Evolutionary conservation across 805 yeast species (phyloP), one percentile per base, ranked within the genome.

Genomic region (Pachysolen tannophilus): DNA sequence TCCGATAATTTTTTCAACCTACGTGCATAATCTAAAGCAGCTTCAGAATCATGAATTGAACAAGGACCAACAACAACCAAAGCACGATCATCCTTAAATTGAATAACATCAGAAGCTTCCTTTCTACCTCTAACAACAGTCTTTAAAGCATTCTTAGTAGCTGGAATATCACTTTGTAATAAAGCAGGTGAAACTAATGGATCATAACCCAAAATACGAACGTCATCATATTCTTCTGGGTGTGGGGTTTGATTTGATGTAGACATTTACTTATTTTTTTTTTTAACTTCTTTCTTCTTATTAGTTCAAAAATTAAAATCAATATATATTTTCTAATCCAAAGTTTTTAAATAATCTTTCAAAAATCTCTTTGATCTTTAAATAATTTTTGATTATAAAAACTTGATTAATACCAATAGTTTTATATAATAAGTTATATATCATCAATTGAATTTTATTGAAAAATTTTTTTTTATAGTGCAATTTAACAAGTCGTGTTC

Each of bases 51-150:
- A 58, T 90, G 98, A 48, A 90, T 80, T 14, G 97, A 92, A 59
- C 98, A 90, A 43, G 98, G 98, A 14, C 98, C 98, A 37, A 90
- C 94, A 43, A 90, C 78, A 16, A 90, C 82, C 24, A 90, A 63
- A 30, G 84, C 68, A 58, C 94, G 75, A 69, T 92, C 97, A 53
- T 82, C 88, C 47, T 70, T 65, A 33, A 82, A 83, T 42, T 67
- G 66, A 46, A 90, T 71, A 43, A 88, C 84, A 17, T 75, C 73
- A 41, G 81, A 72, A 24, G 94, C 80, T 21, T 79, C 87, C 45
- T 68, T 71, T 63, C 98, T 78, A 37, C 95, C 96, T 42, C 64
- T 60, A 38, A 77, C 64, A 26, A 88, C 94, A 4, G 82, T 75
- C 40, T 70, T 72, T 40, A 74, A 58, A 28, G 83, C 65, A 34